A percentile compares a stretch with the other conserved stretches of the same genome.
These are phyloP conservation scores for Reticulascus tulasneorum DNA, from an alignment of 2,329 filamentous ascomycete species.

Conservation along the genomic window DNA sequence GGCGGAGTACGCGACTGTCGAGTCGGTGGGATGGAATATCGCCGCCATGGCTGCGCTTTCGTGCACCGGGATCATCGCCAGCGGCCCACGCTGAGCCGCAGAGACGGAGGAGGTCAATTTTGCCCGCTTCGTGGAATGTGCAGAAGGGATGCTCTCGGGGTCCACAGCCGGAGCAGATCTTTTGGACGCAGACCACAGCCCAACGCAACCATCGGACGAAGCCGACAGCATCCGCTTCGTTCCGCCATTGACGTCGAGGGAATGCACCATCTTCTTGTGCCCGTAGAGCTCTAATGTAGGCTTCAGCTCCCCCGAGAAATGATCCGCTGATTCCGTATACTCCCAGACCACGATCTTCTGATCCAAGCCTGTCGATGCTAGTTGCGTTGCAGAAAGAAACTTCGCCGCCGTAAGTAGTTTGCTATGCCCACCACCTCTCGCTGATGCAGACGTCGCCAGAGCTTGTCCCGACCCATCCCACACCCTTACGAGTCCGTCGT, in stretches of 20 bases:
- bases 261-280: conserved; percentile 71
- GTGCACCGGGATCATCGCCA: conserved; percentile 70
- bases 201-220: conserved; percentile 76
- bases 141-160: conserved; percentile 62
- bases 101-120: conserved; percentile 53
- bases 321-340: conserved; percentile 64
- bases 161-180: conserved; percentile 71
- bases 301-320: conserved; percentile 59
- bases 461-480: conserved; percentile 88
- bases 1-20: conserved; percentile 84
- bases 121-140: conserved; percentile 69
- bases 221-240: conserved; percentile 80
- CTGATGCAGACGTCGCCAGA: conserved; percentile 70
- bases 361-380: conserved; percentile 82
- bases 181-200: conserved; percentile 84
- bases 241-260: conserved; percentile 67
- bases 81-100: conserved; percentile 69
- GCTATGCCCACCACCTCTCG: conserved; percentile 67
- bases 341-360: conserved; percentile 87
- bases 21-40: conserved; percentile 79
- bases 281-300: conserved; percentile 79
- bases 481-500: conserved; percentile 82
- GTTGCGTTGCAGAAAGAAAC: conserved; percentile 72
- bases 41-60: conserved; percentile 71
- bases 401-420: conserved; percentile 77